Evolutionary conservation across 1,284 basidiomycete species (phyloP), one percentile per base, ranked within the genome.

Genomic region (Fistulinella cinereoalba): DNA sequence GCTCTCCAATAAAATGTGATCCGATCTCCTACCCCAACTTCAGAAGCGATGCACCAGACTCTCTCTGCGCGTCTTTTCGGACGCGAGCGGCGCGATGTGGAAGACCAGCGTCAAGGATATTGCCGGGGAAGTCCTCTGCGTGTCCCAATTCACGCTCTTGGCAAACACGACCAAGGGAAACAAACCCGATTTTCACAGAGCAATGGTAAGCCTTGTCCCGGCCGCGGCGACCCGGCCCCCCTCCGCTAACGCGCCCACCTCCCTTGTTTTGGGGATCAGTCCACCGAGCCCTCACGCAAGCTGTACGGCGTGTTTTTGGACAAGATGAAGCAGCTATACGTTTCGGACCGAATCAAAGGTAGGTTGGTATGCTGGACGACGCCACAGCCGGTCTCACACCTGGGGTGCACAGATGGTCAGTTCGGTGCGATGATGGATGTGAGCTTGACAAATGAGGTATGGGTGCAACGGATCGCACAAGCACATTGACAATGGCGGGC

Each of bases 351-450:
- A 66, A 85, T 96, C 53, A 77, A 89, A 77, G 92, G 92, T 89
- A 31, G 15, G 56, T 25, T 18, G n/a, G n/a, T n/a, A n/a, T 44
- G 18, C 16, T 24, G 15, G 16, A 41, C n/a, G 7, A 39, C 38
- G 10, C 21, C 16, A 22, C 37, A 18, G 29, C n/a, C n/a, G n/a
- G n/a, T n/a, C n/a, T n/a, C n/a, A n/a, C n/a, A n/a, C n/a, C n/a
- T n/a, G n/a, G n/a, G n/a, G n/a, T n/a, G n/a, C 39, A 32, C 43
- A 94, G 91, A 94, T 64, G 92, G 92, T n/a, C 75, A 74, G 57
- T 95, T 96, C 64, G 92, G 92, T 27, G 92, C 92, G 4, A 94
- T 94, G 92, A 95, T 95, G 92, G 78, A 84, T 47, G 90, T 96
- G 41, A 80, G 74, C 49, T 69, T 95, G 44, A 85, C 78, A 29